Evolutionary conservation across 2,329 filamentous ascomycete genomes (phyloP).

Genomic region (Colletotrichum sp.): DNA sequence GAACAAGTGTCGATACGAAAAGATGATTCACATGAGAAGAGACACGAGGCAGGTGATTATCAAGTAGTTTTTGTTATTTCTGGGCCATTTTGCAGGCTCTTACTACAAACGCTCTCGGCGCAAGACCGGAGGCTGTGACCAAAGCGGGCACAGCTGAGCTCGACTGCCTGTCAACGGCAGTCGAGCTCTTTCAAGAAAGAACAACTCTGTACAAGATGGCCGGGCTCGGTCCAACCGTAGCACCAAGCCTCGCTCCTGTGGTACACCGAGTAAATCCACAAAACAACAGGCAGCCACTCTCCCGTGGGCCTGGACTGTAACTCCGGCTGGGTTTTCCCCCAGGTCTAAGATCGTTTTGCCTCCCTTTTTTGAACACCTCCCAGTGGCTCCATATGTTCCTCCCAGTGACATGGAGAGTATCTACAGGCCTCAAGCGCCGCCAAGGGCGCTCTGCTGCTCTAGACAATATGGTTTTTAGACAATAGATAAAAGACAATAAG

Average conservation of each 20-base stretch:
- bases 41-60: neutral
- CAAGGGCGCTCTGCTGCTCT: neutral
- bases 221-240: neutral
- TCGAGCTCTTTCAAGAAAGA: neutral
- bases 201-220: conserved; percentile 13
- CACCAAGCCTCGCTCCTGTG: neutral
- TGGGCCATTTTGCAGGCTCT: neutral
- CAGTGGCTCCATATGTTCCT: conserved; percentile 11
- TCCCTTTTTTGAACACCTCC: neutral
- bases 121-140: neutral
- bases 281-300: conserved; percentile 13
- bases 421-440: conserved; percentile 9
- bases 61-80: conserved; percentile 9
- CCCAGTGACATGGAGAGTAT: neutral
- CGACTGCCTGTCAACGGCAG: neutral
- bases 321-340: conserved; percentile 8
- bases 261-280: conserved; percentile 14
- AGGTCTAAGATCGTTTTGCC: conserved; percentile 11
- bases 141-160: neutral
- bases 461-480: conserved; percentile 11
- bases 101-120: neutral
- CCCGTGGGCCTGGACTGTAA: conserved; percentile 14
- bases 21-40: neutral
- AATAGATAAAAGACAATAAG: conserved; percentile 15
- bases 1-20: neutral